Percentiles rank a stretch among this genome's conserved stretches.
phyloP scores from a whole-genome alignment of 495 filamentous ascomycete species.

The Durotheca rogersii region DNA sequence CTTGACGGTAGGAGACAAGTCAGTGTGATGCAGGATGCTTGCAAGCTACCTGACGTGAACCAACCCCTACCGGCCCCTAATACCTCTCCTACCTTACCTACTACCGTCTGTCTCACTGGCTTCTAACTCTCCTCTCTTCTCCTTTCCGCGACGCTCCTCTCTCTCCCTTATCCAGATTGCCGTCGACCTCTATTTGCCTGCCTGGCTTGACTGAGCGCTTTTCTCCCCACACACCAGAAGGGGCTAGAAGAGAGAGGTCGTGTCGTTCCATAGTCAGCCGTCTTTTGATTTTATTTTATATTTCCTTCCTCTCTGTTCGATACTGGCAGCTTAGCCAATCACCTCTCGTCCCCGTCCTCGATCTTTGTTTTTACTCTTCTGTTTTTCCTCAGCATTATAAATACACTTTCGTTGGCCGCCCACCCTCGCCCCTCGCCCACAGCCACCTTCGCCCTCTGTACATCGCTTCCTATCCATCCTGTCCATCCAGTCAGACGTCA shows the following conservation, averaged over 20 bases:
- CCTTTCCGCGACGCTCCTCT: background rate
- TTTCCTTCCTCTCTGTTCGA: background rate
- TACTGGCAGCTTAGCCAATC: background rate
- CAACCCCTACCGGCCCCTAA: too few relatives aligned
- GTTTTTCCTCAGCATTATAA: background rate
- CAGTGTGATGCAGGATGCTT: too few relatives aligned
- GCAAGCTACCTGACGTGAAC: too few relatives aligned
- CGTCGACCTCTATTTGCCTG: background rate
- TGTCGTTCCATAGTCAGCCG: background rate
- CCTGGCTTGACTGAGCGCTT: background rate
- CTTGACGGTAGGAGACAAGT: too few relatives aligned
- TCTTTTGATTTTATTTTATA: background rate
- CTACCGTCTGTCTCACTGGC: background rate
- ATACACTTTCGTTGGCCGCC: background rate
- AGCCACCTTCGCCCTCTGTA: background rate
- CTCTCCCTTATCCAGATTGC: background rate
- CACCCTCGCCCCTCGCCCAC: background rate
- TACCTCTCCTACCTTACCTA: too few relatives aligned
- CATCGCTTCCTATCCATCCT: constrained; percentile 1
- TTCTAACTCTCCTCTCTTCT: background rate
- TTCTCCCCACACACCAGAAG: background rate
- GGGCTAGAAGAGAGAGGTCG: background rate
- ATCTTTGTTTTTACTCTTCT: background rate
- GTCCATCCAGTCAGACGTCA: too few relatives aligned
- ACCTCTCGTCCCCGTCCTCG: background rate